These are phyloP conservation scores for Trametes sp. DNA, from an alignment of 1,284 basidiomycete genomes.

Conservation along the genomic window DNA sequence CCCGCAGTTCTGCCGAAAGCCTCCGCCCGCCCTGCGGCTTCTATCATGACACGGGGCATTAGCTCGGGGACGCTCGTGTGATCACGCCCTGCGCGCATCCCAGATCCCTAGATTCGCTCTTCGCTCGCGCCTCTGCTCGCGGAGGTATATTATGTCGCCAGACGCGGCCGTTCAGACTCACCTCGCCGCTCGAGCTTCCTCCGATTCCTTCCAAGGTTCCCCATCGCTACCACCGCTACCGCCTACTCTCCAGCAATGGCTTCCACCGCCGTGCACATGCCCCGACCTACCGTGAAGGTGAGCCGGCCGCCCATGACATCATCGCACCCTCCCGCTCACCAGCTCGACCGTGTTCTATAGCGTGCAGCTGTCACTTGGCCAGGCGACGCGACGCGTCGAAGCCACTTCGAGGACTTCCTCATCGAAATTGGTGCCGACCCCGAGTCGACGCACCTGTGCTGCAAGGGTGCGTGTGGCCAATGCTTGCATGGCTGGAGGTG, in stretches of 20 bases:
- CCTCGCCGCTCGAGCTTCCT: slow-evolving; percentile 19
- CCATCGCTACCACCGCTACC: slow-evolving; percentile 6
- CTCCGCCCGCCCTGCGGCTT: slow-evolving; percentile 32
- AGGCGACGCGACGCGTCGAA: slow-evolving; percentile 22
- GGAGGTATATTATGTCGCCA: slow-evolving; percentile 28
- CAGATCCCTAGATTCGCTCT: slow-evolving; percentile 25
- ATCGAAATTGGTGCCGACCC: slow-evolving; percentile 37
- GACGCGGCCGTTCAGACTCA: slow-evolving; percentile 13
- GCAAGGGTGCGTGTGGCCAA: slow-evolving; percentile 18
- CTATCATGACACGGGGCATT: slow-evolving; percentile 32
- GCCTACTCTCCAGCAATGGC: slow-evolving; percentile 18
- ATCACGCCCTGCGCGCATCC: slow-evolving; percentile 27
- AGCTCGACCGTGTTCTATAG: slow-evolving; percentile 13
- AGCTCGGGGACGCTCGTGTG: slow-evolving; percentile 37
- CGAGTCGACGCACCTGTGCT: slow-evolving; percentile 33
- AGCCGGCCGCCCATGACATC: slow-evolving; percentile 19
- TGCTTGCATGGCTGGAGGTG: too few species aligned
- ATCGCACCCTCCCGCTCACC: slow-evolving; percentile 6
- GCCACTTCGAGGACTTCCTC: slow-evolving; percentile 41
- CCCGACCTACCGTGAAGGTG: slow-evolving; percentile 32
- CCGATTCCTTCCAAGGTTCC: slow-evolving; percentile 3
- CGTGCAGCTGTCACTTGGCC: slow-evolving; percentile 33
- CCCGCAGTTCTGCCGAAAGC: slow-evolving; percentile 40
- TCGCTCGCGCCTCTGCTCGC: not conserved
- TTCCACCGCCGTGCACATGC: slow-evolving; percentile 22